Base-by-base conservation (phyloP, 192 early-diverging fungal genomes). In the Linnemannia elongata region DNA sequence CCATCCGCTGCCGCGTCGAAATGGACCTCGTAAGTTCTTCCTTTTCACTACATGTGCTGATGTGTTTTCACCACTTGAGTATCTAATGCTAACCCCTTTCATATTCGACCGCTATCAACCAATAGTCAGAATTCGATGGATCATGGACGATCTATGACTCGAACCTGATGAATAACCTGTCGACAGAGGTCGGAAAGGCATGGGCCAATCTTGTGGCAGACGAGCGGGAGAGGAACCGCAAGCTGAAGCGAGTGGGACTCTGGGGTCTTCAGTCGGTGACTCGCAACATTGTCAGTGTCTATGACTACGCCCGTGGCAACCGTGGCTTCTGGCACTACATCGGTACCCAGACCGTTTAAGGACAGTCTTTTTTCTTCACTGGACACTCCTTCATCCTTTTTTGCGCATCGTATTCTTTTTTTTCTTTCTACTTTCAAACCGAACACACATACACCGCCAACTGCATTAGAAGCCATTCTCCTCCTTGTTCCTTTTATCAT, bases 141-240 rank as follows among this genome's bases (percentile, higher is more conserved):
- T 93, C 97, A 0, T 99, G 98, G 98, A 96, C 95, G 17, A 90
- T 96, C 24, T 97, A 95, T 88, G 95, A 97, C 69, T 96, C 96
- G 5, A 94, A 93, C 4, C 79, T 98, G 72, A 93, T 95, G 55
- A 93, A 93, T 36, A 88, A 93, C 20, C 90, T 98, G 18, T 93
- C 94, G 0, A 95, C 96, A 73, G 95, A 96, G 71, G 89, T 97
- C 30, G 97, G 98, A 27, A 92, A 95, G 27, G 96, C 95, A 0
- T 93, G 98, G 89, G 93, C 94, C 0, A 89, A 93, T 75, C 86
- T 98, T 24, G 96, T 95, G 0, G 79, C 95, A 68, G 93, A 97
- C 76, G 95, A 97, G 79, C 93, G 94, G 38, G 96, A 97, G 82
- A 92, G 96, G 49, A 95, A 94, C 77, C 90, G 93, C 30, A 91